Evolutionary conservation across 108 stramenopile species (phyloP).

Genomic region (Cyclotella choctawhatcheeana): DNA sequence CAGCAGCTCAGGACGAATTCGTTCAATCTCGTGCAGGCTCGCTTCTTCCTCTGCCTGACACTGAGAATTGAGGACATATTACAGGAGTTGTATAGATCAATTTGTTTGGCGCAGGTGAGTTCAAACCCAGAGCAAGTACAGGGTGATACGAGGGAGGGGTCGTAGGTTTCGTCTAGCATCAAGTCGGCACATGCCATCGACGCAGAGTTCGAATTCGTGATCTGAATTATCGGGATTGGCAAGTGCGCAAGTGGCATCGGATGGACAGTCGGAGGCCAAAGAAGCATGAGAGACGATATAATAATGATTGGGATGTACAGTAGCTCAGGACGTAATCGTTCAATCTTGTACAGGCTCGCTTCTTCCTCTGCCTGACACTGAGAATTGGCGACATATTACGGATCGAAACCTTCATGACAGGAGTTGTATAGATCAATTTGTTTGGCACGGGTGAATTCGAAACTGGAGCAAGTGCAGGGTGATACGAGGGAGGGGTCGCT

Average conservation of each 20-base stretch:
- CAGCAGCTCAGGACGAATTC: conserved; percentile 44
- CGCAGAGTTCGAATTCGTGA: conserved; percentile 46
- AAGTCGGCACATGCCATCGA: conserved; percentile 60
- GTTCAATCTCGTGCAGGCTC: too few species aligned
- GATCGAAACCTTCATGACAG: conserved; percentile 31
- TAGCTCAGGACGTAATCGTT: too few species aligned
- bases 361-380: conserved; percentile 33
- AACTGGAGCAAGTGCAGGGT: conserved; percentile 25
- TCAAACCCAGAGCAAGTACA: conserved; percentile 30
- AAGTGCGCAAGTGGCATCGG: conserved; percentile 17
- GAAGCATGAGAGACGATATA: too few species aligned
- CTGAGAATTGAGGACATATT: conserved; percentile 3
- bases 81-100: too few species aligned
- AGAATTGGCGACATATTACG: conserved; percentile 10
- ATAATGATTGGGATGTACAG: too few species aligned
- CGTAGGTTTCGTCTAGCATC: conserved; percentile 33
- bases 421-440: too few species aligned
- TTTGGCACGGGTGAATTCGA: conserved; percentile 25
- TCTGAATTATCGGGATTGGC: conserved; percentile 9
- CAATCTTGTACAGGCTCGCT: too few species aligned
- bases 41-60: conserved; percentile 35
- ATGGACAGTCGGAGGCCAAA: conserved; percentile 56
- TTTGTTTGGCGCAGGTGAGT: conserved; percentile 25
- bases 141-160: conserved; percentile 33
- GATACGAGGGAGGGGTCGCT: conserved; percentile 43